Evolutionary conservation across 768 basidiomycete species (phyloP), one percentile per base, ranked within the genome.

Genomic region (Hericium coralloides): DNA sequence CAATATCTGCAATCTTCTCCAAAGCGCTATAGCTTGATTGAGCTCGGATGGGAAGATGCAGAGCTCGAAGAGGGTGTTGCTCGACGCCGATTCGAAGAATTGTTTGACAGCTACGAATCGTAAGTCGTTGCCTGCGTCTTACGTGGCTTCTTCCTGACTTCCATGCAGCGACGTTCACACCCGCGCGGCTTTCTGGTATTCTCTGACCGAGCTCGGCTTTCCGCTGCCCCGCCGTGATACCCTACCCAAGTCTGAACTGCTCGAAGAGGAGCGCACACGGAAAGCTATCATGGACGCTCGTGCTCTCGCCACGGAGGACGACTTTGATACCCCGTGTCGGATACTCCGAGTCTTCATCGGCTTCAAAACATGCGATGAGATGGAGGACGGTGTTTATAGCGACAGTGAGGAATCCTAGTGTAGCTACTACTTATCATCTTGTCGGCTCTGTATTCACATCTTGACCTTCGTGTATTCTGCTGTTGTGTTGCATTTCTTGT

Each of bases 31-130:
- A 77, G 81, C 57, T 68, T 87, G 25, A 66, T 70, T 55, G 76
- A 75, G 15, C 76, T 81, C 64, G 85, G 85, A n/a, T 88, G 86
- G 85, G 83, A 86, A 36, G 82, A 78, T 59, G 56, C 48, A 38
- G 15, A 10, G 23, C 4, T 59, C n/a, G 60, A 61, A n/a, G 61
- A 63, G 20, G 49, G 18, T 39, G 60, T 55, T 18, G 55, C 57
- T 20, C 53, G 60, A 36, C 23, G 20, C 20, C 55, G 49, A 38
- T 63, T 61, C 14, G 61, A 61, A 12, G 61, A 61, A 41, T 41
- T 61, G 15, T 63, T 63, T 31, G 53, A 26, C 39, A 53, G 41
- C 4, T 63, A 59, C 31, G 52, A 61, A 36, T 58, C 60, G 62
- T 63, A 23, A 55, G 60, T 55, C 26, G 6, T 39, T 26, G 8